phyloP scores from a whole-genome alignment of 805 yeast genomes.

The Schizosaccharomyces pombe region DNA sequence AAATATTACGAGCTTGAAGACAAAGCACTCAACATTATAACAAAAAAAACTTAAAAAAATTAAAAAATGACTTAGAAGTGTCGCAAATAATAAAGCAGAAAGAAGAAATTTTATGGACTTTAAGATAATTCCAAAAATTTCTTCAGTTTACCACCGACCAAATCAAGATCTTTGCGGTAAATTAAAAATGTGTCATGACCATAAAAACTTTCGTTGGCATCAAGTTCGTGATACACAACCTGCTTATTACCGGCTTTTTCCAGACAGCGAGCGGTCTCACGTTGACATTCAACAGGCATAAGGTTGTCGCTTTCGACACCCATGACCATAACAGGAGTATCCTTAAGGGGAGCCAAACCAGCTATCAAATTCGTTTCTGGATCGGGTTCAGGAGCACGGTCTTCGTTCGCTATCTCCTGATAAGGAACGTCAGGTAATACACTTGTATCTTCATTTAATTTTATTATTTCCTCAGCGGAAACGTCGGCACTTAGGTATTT shows the following conservation, averaged over 20 bases:
- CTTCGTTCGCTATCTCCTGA: neutral
- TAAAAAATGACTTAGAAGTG: too few relatives aligned
- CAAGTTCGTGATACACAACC: constrained; percentile 46
- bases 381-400: neutral
- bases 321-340: constrained; percentile 47
- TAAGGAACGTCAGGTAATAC: neutral
- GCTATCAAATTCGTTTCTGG: constrained; percentile 27
- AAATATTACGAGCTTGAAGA: too few relatives aligned
- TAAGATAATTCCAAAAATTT: neutral
- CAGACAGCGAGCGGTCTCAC: constrained; percentile 47
- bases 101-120: too few relatives aligned
- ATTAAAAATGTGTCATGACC: constrained; percentile 84
- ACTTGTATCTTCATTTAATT: neutral
- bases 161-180: constrained; percentile 47
- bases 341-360: constrained; percentile 41
- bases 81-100: too few relatives aligned
- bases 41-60: too few relatives aligned
- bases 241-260: constrained; percentile 17
- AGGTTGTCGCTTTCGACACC: constrained; percentile 86
- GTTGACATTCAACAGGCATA: constrained; percentile 88
- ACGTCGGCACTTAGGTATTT: constrained; percentile 23
- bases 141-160: constrained; percentile 4
- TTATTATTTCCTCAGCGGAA: constrained; percentile 8
- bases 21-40: too few relatives aligned
- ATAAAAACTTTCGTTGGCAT: constrained; percentile 51